Conservation (phyloP, 2,329 filamentous ascomycete genomes). For the Colletotrichum lini region DNA sequence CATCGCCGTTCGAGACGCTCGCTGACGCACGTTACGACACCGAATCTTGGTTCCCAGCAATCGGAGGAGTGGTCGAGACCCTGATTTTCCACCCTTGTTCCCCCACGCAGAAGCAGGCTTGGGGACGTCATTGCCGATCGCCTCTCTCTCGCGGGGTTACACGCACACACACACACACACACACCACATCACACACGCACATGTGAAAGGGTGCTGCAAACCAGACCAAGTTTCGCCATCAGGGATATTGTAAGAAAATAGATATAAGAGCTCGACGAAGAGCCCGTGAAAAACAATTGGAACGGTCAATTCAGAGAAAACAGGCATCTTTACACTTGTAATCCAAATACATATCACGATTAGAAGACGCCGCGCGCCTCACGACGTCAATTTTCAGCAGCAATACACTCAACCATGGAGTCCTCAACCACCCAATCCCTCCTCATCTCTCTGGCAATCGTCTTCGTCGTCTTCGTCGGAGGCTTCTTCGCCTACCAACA, state of each 20-base stretch:
- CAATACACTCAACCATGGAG: conserved; percentile 27
- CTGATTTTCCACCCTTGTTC: conserved; percentile 25
- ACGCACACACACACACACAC: not conserved
- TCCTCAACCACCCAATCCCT: conserved; percentile 40
- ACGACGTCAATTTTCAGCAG: too few species aligned
- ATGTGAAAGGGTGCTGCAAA: not conserved
- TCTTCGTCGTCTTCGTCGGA: conserved; percentile 49
- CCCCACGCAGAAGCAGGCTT: conserved; percentile 22
- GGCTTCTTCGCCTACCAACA: conserved; percentile 55
- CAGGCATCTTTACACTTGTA: not conserved
- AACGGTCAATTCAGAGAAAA: not conserved
- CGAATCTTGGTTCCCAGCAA: conserved; percentile 6
- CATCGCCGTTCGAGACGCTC: not conserved
- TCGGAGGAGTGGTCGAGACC: conserved; percentile 16
- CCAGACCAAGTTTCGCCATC: conserved; percentile 24
- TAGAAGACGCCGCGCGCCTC: not conserved
- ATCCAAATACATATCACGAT: not conserved
- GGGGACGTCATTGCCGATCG: conserved; percentile 40
- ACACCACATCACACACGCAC: too few species aligned
- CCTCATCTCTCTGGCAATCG: conserved; percentile 47
- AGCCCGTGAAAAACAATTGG: too few species aligned
- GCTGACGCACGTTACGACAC: conserved; percentile 29
- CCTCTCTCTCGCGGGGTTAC: conserved; percentile 11
- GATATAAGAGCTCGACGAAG: conserved; percentile 26
- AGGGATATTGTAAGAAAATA: not conserved